Conservation (phyloP, 371 early-diverging fungal species). For the Mortierella sp. region DNA sequence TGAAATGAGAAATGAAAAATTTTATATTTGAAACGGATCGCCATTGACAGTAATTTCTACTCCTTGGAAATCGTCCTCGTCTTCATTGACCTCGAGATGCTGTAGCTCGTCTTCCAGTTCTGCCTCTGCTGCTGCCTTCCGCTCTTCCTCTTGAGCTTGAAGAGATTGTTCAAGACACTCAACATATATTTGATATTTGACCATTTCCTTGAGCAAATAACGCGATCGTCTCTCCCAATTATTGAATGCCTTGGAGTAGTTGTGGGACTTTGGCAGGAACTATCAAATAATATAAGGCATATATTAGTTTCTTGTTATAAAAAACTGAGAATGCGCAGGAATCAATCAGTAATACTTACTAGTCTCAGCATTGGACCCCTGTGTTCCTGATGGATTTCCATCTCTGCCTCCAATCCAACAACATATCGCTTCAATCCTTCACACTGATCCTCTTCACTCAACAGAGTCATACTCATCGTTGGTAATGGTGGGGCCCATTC, state of each 20-base stretch:
- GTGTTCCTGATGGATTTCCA: constrained; percentile 66
- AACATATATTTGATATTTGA: constrained; percentile 90
- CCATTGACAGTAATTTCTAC: neutral
- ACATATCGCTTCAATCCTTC: constrained; percentile 60
- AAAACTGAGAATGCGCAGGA: neutral
- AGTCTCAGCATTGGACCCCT: constrained; percentile 60
- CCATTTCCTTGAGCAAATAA: constrained; percentile 87
- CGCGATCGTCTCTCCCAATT: constrained; percentile 94
- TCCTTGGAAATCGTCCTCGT: neutral
- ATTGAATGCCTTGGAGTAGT: constrained; percentile 75
- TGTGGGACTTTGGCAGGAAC: constrained; percentile 71
- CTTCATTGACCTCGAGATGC: constrained; percentile 20
- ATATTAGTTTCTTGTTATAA: neutral
- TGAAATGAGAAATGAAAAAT: no score
- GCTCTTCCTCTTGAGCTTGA: neutral
- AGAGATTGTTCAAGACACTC: constrained; percentile 77
- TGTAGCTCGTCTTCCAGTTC: constrained; percentile 13
- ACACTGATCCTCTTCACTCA: constrained; percentile 59
- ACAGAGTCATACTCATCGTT: constrained; percentile 24
- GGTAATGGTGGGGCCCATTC: constrained; percentile 48
- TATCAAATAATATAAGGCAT: constrained; percentile 1
- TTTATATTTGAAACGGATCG: no score
- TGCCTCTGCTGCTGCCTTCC: neutral
- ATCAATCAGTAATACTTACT: constrained; percentile 67
- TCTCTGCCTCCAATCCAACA: constrained; percentile 57